phyloP scores from a whole-genome alignment of 495 filamentous ascomycete species.

The Penicillium verhagenii region DNA sequence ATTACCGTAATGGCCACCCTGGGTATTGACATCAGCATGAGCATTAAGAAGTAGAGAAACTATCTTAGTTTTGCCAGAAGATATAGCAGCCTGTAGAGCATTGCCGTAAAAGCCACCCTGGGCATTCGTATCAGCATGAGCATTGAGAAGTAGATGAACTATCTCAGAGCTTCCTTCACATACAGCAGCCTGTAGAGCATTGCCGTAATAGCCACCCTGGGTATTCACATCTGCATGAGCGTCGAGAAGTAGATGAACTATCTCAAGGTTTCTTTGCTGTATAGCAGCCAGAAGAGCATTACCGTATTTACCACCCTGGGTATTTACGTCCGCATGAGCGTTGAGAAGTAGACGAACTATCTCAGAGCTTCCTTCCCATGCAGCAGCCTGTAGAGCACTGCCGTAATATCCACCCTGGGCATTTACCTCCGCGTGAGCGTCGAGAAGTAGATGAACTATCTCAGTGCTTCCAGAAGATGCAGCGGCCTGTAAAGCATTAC shows the following conservation, averaged over 20 bases:
- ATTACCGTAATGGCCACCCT: not conserved
- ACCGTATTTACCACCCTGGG: not conserved
- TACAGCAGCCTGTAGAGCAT: not conserved
- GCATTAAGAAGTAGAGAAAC: not conserved
- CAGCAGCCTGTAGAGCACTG: no score
- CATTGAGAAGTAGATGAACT: not conserved
- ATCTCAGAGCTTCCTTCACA: not conserved
- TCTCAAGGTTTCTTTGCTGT: not conserved
- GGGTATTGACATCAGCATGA: not conserved
- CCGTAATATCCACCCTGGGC: not conserved
- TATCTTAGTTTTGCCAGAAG: not conserved
- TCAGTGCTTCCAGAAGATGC: not conserved
- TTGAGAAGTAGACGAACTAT: no score
- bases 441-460: conserved; percentile 1
- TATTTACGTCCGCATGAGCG: not conserved
- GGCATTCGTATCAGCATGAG: not conserved
- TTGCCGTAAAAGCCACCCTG: not conserved
- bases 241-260: not conserved
- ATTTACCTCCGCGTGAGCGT: not conserved
- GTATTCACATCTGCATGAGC: not conserved
- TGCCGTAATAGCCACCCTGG: not conserved
- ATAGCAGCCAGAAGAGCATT: not conserved
- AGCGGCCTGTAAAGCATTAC: not conserved
- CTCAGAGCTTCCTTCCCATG: no score
- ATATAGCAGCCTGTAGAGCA: not conserved